phyloP scores from a whole-genome alignment of 2,329 filamentous ascomycete genomes.

The Huntiella abstrusa region DNA sequence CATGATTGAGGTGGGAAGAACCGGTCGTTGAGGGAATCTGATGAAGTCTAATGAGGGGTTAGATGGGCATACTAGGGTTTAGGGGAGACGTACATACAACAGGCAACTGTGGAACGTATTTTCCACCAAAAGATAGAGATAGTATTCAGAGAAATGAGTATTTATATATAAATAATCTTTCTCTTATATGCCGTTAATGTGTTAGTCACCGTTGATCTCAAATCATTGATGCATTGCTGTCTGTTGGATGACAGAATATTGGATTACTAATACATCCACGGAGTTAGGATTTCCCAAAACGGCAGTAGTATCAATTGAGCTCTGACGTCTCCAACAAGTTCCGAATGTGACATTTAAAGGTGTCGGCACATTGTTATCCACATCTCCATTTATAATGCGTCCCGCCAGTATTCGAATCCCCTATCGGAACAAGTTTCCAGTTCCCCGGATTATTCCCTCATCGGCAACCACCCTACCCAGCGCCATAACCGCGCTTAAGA shows the following conservation, averaged over 20 bases:
- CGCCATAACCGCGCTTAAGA: slow-evolving; percentile 56
- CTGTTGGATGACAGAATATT: too few relatives aligned
- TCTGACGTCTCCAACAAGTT: neutral
- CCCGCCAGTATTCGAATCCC: slow-evolving; percentile 72
- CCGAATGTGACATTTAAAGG: too few relatives aligned
- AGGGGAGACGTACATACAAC: too few relatives aligned
- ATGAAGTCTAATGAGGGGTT: too few relatives aligned
- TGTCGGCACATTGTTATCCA: neutral
- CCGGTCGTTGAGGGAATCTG: neutral
- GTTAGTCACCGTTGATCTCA: too few relatives aligned
- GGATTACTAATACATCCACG: slow-evolving; percentile 5
- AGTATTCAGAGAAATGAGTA: too few relatives aligned
- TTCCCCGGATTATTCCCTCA: slow-evolving; percentile 54
- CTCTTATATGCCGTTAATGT: too few relatives aligned
- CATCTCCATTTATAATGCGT: slow-evolving; percentile 28
- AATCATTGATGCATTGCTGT: too few relatives aligned
- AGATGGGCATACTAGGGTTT: too few relatives aligned
- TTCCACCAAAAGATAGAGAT: too few relatives aligned
- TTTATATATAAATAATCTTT: too few relatives aligned
- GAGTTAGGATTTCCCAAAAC: neutral
- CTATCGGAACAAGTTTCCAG: slow-evolving; percentile 65
- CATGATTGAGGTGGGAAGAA: neutral
- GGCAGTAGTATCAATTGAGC: neutral
- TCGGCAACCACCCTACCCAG: slow-evolving; percentile 51
- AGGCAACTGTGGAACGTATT: too few relatives aligned